Evolutionary conservation across 208 protist species (phyloP), one percentile per base, ranked within the genome.

Genomic region (Trypanosoma mega): DNA sequence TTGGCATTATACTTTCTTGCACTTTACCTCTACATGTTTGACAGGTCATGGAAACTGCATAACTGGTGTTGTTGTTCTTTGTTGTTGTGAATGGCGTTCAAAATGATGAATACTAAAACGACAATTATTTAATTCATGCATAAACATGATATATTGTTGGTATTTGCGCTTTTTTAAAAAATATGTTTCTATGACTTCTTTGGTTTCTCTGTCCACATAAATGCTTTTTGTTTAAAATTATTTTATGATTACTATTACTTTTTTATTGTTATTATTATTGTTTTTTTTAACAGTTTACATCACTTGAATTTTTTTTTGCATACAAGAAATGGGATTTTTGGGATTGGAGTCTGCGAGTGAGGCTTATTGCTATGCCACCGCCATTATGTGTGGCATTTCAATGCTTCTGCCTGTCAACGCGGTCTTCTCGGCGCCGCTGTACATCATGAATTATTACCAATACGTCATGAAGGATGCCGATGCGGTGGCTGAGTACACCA

Each of bases 381-480:
- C 85, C 11, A 54, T 93, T 39, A 36, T 94, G 36, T 80, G 74
- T 31, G 89, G 92, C 36, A 44, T 90, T 3, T 89, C 82, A 18
- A 81, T 87, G 63, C 55, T 97, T 24, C 84, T 94, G 65, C 83
- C 87, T 3, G 60, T 88, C 47, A 96, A 96, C 54, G 68, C 80
- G 29, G 70, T 94, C 58, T 89, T 96, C 59, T 86, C 80, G 12
- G 85, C 87, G 1, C 82, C 80, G 12, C 56, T 58, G 12, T 97
- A 93, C 65, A 90, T 93, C 7, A 24, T 74, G 39, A 33, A 75
- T 41, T 90, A 76, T 63, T 82, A 85, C 66, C 59, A 74, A 37
- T 90, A 80, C 65, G 77, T 80, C 27, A 69, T 53, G 46, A 23
- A 73, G 9, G 44, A 83, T 26, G 54, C 66, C 1, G 21, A 79